phyloP scores from a whole-genome alignment of 1,139 yeast genomes.

The Saccharomyces pastorianus region DNA sequence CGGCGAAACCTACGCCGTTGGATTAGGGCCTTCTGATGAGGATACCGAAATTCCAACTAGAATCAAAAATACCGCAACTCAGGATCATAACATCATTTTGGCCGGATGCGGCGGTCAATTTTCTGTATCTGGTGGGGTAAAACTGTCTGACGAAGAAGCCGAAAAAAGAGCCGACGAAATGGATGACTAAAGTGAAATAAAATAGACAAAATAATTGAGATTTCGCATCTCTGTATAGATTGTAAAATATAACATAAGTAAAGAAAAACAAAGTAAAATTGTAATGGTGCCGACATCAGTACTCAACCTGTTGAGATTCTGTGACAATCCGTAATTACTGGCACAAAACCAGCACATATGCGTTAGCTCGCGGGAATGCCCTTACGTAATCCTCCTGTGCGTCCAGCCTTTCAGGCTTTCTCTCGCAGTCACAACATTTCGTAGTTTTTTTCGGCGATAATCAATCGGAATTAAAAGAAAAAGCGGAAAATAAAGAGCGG shows the following conservation, averaged over 20 bases:
- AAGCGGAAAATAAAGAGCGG: neutral
- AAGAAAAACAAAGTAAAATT: neutral
- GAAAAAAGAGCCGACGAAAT: constrained; percentile 51
- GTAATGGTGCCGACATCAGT: neutral
- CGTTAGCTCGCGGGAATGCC: no score
- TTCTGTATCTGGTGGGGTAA: constrained; percentile 74
- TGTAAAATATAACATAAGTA: neutral
- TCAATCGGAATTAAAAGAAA: neutral
- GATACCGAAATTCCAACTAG: constrained; percentile 82
- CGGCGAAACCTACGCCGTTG: constrained; percentile 92
- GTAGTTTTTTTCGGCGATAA: no score
- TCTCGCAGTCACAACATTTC: no score
- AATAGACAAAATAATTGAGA: neutral
- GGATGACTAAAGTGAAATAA: constrained; percentile 28
- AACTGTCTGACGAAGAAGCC: constrained; percentile 52
- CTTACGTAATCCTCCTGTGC: neutral
- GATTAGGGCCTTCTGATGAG: constrained; percentile 86
- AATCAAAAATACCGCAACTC: constrained; percentile 88
- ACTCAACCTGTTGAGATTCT: no score
- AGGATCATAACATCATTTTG: constrained; percentile 55
- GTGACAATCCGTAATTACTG: no score
- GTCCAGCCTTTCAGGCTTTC: neutral
- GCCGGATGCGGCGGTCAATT: constrained; percentile 96
- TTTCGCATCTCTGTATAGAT: neutral
- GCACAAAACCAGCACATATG: no score